These are phyloP conservation scores for Sarcomyxa edulis DNA, from an alignment of 768 basidiomycete species.

Conservation along the genomic window DNA sequence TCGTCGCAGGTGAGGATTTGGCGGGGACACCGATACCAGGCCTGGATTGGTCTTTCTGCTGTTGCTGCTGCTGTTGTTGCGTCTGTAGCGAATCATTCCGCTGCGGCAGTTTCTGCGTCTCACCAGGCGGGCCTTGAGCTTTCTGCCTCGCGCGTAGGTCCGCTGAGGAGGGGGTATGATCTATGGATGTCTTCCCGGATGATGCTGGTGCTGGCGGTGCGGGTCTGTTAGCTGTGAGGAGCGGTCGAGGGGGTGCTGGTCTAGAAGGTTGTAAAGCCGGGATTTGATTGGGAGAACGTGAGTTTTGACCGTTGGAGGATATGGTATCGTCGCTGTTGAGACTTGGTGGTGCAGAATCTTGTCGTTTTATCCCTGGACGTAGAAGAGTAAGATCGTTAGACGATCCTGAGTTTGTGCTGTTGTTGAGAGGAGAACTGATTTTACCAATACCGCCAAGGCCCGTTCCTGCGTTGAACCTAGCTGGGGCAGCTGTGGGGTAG, in stretches of 20 bases:
- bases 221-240: constrained; percentile 48
- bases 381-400: constrained; percentile 18
- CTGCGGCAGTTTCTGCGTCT: constrained; percentile 1
- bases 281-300: constrained; percentile 2
- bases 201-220: constrained; percentile 44
- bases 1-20: constrained; percentile 42
- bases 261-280: constrained; percentile 43
- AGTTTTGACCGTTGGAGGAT: constrained; percentile 39
- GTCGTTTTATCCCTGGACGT: constrained; percentile 25
- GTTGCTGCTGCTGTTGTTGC: constrained; percentile 21
- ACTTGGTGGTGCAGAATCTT: constrained; percentile 37
- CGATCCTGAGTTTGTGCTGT: constrained; percentile 13
- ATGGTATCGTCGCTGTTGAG: constrained; percentile 28
- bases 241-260: constrained; percentile 66
- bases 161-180: constrained; percentile 55
- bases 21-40: constrained; percentile 33
- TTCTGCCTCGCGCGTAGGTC: constrained; percentile 65
- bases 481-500: constrained; percentile 42
- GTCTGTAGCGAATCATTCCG: constrained; percentile 47
- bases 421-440: constrained; percentile 25
- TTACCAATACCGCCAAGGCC: constrained; percentile 76
- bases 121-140: constrained; percentile 44
- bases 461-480: constrained; percentile 88
- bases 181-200: constrained; percentile 27
- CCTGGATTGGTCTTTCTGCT: constrained; percentile 27